phyloP scores from a whole-genome alignment of 208 protist species.

The Wallacemonas sp. region DNA sequence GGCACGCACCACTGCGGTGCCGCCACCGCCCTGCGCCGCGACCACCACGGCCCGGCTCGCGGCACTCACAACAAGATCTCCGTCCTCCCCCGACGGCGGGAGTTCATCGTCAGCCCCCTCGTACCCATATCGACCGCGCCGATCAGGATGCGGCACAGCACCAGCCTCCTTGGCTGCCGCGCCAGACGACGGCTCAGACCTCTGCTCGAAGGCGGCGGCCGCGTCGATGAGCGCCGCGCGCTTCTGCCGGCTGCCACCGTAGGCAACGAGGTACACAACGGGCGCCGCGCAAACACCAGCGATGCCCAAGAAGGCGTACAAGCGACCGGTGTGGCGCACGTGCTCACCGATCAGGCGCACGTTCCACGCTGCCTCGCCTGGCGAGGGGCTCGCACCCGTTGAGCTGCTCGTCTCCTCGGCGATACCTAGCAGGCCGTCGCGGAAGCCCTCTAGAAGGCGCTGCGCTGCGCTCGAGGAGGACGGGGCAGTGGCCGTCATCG shows the following conservation, averaged over 20 bases:
- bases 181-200: too few species aligned
- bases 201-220: not conserved
- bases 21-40: too few species aligned
- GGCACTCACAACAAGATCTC: not conserved
- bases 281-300: slow-evolving; percentile 1
- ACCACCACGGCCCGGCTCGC: not conserved
- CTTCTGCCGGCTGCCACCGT: slow-evolving; percentile 17
- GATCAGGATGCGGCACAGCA: not conserved
- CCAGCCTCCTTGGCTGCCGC: too few species aligned
- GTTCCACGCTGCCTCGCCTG: not conserved
- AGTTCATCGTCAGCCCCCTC: not conserved
- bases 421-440: too few species aligned
- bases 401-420: not conserved
- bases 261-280: slow-evolving; percentile 6
- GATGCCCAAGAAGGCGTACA: slow-evolving; percentile 13
- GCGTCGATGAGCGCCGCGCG: slow-evolving; percentile 12
- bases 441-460: too few species aligned
- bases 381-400: not conserved
- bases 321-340: slow-evolving; percentile 5
- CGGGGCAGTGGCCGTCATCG: too few species aligned
- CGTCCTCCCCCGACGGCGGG: slow-evolving; percentile 10
- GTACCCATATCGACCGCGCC: not conserved
- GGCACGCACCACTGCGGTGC: too few species aligned
- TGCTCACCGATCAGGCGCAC: slow-evolving; percentile 2
- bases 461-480: too few species aligned